phyloP scores from a whole-genome alignment of 768 basidiomycete species.

The Leucogyrophana mollusca region DNA sequence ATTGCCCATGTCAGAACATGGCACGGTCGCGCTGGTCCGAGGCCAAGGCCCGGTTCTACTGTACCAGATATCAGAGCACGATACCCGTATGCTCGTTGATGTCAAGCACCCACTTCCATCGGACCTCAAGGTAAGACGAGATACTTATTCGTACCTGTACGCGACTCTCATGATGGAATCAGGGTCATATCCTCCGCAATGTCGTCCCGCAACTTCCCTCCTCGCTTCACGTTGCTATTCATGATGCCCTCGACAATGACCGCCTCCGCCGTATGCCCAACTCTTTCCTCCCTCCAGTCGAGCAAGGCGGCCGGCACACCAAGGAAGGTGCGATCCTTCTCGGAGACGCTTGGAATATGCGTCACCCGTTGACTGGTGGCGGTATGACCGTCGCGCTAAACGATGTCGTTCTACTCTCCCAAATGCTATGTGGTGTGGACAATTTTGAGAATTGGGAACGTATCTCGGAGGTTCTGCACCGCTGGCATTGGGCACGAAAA shows the following conservation, averaged over 20 bases:
- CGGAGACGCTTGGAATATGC: conserved; percentile 99
- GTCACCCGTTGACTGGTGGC: conserved; percentile 95
- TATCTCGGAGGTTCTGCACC: conserved; percentile 51
- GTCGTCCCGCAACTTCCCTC: conserved; percentile 83
- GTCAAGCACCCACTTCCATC: conserved; percentile 80
- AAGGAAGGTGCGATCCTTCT: conserved; percentile 79
- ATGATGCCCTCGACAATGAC: conserved; percentile 69
- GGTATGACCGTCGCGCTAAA: conserved; percentile 96
- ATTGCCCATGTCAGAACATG: conserved; percentile 73
- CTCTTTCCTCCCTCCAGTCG: conserved; percentile 80
- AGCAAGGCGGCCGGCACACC: conserved; percentile 50
- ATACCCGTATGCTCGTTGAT: conserved; percentile 94
- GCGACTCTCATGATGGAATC: too few relatives aligned
- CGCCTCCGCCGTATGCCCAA: conserved; percentile 94
- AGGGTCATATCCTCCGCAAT: conserved; percentile 69
- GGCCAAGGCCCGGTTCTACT: conserved; percentile 85
- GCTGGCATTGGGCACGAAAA: conserved; percentile 89
- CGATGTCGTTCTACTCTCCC: conserved; percentile 75
- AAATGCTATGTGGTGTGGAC: conserved; percentile 51
- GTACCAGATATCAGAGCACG: conserved; percentile 87
- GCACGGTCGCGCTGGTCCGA: conserved; percentile 81
- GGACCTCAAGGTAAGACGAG: conserved; percentile 77
- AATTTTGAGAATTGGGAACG: conserved; percentile 48
- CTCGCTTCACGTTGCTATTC: conserved; percentile 63
- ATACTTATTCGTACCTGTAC: too few relatives aligned